A percentile compares a stretch with the other conserved stretches of the same genome.
Evolutionary conservation across 345 rosid genomes (phyloP).

Genomic region (Adansonia digitata): DNA sequence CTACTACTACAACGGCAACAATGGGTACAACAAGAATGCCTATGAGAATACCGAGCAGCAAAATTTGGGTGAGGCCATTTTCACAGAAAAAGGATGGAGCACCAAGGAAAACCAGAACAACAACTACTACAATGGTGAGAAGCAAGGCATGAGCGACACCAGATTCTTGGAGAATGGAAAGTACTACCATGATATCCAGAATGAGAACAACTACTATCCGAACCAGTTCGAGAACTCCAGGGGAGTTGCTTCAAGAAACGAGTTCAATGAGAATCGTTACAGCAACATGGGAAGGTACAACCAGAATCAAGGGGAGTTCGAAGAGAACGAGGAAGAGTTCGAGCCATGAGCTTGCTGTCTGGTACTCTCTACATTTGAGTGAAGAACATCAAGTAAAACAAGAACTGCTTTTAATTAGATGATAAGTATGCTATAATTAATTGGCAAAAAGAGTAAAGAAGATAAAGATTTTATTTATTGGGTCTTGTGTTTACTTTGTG

Average conservation of each 20-base stretch:
- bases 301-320: conserved; percentile 15
- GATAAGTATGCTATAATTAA: not conserved
- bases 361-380: not conserved
- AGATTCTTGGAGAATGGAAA: conserved; percentile 41
- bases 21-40: conserved; percentile 18
- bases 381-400: not conserved
- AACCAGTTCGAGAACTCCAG: conserved; percentile 17
- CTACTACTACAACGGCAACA: conserved; percentile 12
- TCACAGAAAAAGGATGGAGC: conserved; percentile 21
- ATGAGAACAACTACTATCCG: conserved; percentile 1
- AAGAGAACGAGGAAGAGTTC: conserved; percentile 11
- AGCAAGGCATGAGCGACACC: conserved; percentile 46
- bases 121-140: conserved; percentile 21
- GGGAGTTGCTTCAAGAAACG: conserved; percentile 15
- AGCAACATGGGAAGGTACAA: conserved; percentile 12
- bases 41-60: conserved; percentile 6
- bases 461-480: not conserved
- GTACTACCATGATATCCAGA: conserved; percentile 19
- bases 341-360: conserved; percentile 12
- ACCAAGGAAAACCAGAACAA: conserved; percentile 18
- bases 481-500: not conserved
- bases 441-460: conserved; percentile 1
- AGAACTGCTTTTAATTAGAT: not conserved
- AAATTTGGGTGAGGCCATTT: conserved; percentile 12
- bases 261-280: conserved; percentile 27